These are phyloP conservation scores for Cornus kousa DNA, from an alignment of 148 eudicot genomes.

Conservation along the genomic window DNA sequence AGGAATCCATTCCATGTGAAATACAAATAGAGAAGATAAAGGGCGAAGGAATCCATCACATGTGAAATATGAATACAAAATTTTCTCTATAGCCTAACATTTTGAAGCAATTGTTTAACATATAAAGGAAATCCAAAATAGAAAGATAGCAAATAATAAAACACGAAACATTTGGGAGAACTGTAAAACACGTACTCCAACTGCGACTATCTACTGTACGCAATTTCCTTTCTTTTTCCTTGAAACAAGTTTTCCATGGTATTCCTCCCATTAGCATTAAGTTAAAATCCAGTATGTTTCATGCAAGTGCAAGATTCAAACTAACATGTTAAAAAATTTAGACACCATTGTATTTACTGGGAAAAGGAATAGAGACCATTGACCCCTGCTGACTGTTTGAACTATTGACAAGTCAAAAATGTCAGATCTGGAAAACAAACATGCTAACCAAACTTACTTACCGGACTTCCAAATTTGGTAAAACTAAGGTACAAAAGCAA, in stretches of 20 bases:
- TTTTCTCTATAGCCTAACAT: not conserved
- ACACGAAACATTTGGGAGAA: conserved; percentile 6
- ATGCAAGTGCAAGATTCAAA: not conserved
- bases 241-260: not conserved
- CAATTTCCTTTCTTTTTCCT: not conserved
- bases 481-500: no score
- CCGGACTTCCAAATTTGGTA: no score
- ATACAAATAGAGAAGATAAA: not conserved
- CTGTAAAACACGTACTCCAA: not conserved
- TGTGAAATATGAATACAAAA: not conserved
- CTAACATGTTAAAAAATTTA: not conserved
- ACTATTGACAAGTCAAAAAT: not conserved
- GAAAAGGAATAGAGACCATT: no score
- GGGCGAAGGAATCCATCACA: not conserved
- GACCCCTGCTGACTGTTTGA: no score
- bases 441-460: no score
- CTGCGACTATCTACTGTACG: not conserved
- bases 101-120: not conserved
- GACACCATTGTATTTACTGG: not conserved
- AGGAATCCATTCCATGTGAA: no score
- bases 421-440: not conserved
- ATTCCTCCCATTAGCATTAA: not conserved
- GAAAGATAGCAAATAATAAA: not conserved
- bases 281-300: not conserved
- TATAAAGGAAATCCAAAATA: not conserved